These are phyloP conservation scores for Canavalia gladiata DNA, from an alignment of 306 rosid species.

Conservation along the genomic window DNA sequence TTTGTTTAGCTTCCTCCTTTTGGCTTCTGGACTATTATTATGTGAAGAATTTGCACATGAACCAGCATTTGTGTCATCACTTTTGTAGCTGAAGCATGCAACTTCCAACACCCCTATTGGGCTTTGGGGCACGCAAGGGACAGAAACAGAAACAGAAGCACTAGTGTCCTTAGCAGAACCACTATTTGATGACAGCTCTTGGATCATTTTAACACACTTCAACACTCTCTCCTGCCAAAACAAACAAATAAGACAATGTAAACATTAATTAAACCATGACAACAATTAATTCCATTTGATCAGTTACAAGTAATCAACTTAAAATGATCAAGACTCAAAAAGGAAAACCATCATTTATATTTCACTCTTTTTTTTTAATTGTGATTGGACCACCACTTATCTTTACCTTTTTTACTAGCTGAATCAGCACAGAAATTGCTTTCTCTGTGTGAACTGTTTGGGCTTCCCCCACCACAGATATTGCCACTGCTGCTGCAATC, in stretches of 20 bases:
- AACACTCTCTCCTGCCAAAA: slow-evolving; percentile 74
- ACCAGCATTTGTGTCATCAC: slow-evolving; percentile 72
- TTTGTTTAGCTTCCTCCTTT: slow-evolving; percentile 80
- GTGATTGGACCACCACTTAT: slow-evolving; percentile 53
- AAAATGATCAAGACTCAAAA: slow-evolving; percentile 44
- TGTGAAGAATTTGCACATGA: slow-evolving; percentile 74
- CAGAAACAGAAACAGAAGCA: slow-evolving; percentile 56
- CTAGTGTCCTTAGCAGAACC: slow-evolving; percentile 49
- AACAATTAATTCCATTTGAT: slow-evolving; percentile 31
- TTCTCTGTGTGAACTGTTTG: slow-evolving; percentile 65
- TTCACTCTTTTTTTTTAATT: neutral
- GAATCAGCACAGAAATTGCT: slow-evolving; percentile 69
- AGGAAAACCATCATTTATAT: slow-evolving; percentile 42
- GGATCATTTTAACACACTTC: slow-evolving; percentile 67
- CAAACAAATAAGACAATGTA: slow-evolving; percentile 7
- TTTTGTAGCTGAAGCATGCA: slow-evolving; percentile 82
- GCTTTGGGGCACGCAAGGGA: slow-evolving; percentile 72
- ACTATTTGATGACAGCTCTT: slow-evolving; percentile 49
- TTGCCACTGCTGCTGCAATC: slow-evolving; percentile 91
- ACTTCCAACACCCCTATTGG: slow-evolving; percentile 87
- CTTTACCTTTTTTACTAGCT: slow-evolving; percentile 73
- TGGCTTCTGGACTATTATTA: slow-evolving; percentile 66
- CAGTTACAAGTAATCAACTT: slow-evolving; percentile 42
- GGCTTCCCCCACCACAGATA: slow-evolving; percentile 68
- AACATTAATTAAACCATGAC: neutral